Evolutionary conservation across 164 flowering plant genomes (phyloP).

Genomic region (Pachysandra terminalis): DNA sequence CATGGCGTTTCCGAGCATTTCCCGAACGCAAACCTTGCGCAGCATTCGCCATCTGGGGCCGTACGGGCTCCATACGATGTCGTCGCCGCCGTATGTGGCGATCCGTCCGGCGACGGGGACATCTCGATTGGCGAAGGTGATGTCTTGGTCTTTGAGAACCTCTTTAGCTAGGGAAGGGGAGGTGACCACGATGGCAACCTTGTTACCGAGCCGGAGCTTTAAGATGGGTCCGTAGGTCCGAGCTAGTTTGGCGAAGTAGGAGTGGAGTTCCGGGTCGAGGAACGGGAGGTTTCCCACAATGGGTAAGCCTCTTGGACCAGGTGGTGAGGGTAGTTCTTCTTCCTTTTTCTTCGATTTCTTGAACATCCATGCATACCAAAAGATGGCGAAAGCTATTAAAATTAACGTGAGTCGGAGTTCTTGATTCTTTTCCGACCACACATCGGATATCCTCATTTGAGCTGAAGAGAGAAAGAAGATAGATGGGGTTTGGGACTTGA

Average conservation of each 20-base stretch:
- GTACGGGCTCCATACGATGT: slow-evolving; percentile 9
- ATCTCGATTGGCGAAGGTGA: slow-evolving; percentile 19
- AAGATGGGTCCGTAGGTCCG: slow-evolving; percentile 23
- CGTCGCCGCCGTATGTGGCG: slow-evolving; percentile 5
- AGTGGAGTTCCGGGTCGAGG: slow-evolving; percentile 21
- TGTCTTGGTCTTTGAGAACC: slow-evolving; percentile 18
- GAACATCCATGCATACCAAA: too few relatives aligned
- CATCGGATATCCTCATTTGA: too few relatives aligned
- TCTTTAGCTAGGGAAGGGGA: slow-evolving; percentile 8
- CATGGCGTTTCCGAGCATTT: slow-evolving; percentile 22
- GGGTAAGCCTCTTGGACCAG: too few relatives aligned
- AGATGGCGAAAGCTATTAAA: too few relatives aligned
- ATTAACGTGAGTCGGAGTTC: too few relatives aligned
- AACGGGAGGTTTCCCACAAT: slow-evolving; percentile 12
- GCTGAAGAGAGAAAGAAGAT: too few relatives aligned
- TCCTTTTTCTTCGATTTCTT: too few relatives aligned
- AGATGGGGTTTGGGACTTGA: too few relatives aligned
- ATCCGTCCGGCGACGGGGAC: background rate
- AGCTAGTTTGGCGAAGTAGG: slow-evolving; percentile 16
- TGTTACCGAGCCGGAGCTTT: slow-evolving; percentile 6
- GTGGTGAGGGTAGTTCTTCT: too few relatives aligned
- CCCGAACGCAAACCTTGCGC: slow-evolving; percentile 23
- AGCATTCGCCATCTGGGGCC: slow-evolving; percentile 21
- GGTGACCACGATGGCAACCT: background rate
- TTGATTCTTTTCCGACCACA: too few relatives aligned